Percentiles rank a stretch among this genome's conserved stretches.
Conservation (phyloP, 75 land plant genomes). For the Azolla pinnata region DNA sequence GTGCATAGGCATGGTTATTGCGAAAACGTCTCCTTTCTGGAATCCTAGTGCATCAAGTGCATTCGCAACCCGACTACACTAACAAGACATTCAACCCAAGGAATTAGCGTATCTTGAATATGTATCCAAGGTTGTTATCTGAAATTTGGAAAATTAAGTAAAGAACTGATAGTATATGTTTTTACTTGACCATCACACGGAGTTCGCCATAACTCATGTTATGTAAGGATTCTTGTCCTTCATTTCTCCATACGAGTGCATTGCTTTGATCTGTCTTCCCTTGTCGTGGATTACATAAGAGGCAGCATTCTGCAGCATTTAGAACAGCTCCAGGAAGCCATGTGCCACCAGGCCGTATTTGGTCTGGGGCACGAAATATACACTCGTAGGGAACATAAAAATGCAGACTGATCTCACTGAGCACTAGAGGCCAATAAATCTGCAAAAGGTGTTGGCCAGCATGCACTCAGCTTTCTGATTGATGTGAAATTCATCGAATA, state of each 20-base stretch:
- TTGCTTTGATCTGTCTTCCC: slow-evolving; percentile 49
- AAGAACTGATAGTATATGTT: slow-evolving; percentile 3
- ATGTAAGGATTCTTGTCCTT: slow-evolving; percentile 48
- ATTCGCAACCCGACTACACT: slow-evolving; percentile 94
- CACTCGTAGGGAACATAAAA: slow-evolving; percentile 49
- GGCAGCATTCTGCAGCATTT: slow-evolving; percentile 85
- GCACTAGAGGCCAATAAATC: slow-evolving; percentile 58
- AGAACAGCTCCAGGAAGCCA: slow-evolving; percentile 86
- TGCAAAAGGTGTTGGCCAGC: too few species aligned
- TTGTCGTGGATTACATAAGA: slow-evolving; percentile 29
- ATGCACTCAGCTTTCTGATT: too few species aligned
- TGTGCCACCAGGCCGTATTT: slow-evolving; percentile 43
- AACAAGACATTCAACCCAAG: slow-evolving; percentile 32
- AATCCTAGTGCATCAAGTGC: slow-evolving; percentile 56
- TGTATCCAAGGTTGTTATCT: slow-evolving; percentile 5
- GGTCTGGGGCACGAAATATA: slow-evolving; percentile 49
- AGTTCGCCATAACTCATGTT: slow-evolving; percentile 49
- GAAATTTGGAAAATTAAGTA: slow-evolving; percentile 7
- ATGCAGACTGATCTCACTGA: slow-evolving; percentile 48
- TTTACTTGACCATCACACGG: slow-evolving; percentile 76
- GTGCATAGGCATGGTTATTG: slow-evolving; percentile 96
- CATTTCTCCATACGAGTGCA: slow-evolving; percentile 82
- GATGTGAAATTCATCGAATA: background rate
- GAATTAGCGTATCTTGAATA: slow-evolving; percentile 6
- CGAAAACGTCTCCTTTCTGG: slow-evolving; percentile 72